These are phyloP conservation scores for Fusarium miscanthi DNA, from an alignment of 2,329 filamentous ascomycete species.

Conservation along the genomic window DNA sequence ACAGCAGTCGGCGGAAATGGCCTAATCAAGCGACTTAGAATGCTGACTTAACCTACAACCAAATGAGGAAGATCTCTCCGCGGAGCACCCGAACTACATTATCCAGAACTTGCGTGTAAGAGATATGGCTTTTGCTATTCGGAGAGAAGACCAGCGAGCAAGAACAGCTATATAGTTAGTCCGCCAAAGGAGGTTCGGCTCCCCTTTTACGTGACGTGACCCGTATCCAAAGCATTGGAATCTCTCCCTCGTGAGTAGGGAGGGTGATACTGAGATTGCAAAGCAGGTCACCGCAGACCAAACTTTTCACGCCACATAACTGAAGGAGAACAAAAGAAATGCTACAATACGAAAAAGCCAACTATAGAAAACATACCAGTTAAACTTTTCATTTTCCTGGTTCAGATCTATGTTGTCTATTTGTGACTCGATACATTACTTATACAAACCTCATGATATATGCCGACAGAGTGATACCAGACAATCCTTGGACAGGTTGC, in stretches of 20 bases:
- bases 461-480: neutral
- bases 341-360: accelerated
- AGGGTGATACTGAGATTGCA: neutral
- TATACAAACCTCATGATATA: neutral
- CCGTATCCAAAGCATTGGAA: neutral
- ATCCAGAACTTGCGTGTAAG: neutral
- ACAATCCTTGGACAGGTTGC: neutral
- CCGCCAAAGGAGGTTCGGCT: neutral
- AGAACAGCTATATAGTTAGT: neutral
- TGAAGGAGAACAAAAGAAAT: neutral
- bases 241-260: neutral
- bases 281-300: neutral
- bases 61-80: neutral
- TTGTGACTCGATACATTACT: neutral
- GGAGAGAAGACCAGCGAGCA: neutral
- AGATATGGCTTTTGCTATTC: neutral
- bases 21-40: neutral
- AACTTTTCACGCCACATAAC: neutral
- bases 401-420: neutral
- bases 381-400: neutral
- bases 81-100: neutral
- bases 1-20: slow-evolving; percentile 1
- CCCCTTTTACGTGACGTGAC: neutral
- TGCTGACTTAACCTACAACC: neutral
- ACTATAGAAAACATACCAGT: neutral